A percentile compares a stretch with the other conserved stretches of the same genome.
Conservation (phyloP, 768 basidiomycete genomes). For the Mycena vulgaris region DNA sequence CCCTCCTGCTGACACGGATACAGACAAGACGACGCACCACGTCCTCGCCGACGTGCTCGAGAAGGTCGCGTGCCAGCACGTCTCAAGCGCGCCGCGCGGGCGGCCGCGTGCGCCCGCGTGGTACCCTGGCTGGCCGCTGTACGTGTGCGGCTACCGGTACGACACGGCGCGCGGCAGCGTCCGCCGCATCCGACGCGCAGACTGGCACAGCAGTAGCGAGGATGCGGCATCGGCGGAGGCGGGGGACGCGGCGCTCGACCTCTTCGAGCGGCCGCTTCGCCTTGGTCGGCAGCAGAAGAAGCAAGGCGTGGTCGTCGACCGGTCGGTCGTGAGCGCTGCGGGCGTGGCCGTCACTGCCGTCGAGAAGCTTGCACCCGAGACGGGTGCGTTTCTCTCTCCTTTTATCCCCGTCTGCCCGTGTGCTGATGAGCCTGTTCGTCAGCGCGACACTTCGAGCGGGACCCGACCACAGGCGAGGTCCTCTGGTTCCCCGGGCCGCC, state of each 20-base stretch:
- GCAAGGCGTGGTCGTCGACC: slow-evolving; percentile 49
- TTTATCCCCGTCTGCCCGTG: neutral
- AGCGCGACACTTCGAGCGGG: slow-evolving; percentile 75
- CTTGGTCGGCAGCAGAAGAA: slow-evolving; percentile 50
- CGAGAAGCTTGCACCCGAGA: slow-evolving; percentile 66
- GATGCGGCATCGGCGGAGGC: slow-evolving; percentile 48
- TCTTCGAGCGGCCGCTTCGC: slow-evolving; percentile 33
- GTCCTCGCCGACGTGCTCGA: slow-evolving; percentile 81
- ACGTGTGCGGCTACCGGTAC: slow-evolving; percentile 81
- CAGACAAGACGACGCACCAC: slow-evolving; percentile 80
- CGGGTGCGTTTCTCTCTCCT: slow-evolving; percentile 58
- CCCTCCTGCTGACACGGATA: slow-evolving; percentile 6
- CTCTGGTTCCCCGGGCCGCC: slow-evolving; percentile 85
- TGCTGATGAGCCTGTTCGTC: neutral
- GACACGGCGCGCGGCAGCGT: slow-evolving; percentile 69
- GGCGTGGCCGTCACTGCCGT: slow-evolving; percentile 61
- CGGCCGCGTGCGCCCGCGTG: slow-evolving; percentile 75
- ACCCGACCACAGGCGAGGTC: slow-evolving; percentile 73
- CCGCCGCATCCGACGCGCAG: slow-evolving; percentile 53
- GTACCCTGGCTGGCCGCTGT: slow-evolving; percentile 80
- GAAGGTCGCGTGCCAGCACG: slow-evolving; percentile 69
- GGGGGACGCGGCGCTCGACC: slow-evolving; percentile 3
- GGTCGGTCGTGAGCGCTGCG: slow-evolving; percentile 63
- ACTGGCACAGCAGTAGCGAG: slow-evolving; percentile 55
- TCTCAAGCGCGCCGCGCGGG: slow-evolving; percentile 72